Evolutionary conservation across 2,329 filamentous ascomycete species (phyloP), one percentile per base, ranked within the genome.

Genomic region (Monascus ruber): DNA sequence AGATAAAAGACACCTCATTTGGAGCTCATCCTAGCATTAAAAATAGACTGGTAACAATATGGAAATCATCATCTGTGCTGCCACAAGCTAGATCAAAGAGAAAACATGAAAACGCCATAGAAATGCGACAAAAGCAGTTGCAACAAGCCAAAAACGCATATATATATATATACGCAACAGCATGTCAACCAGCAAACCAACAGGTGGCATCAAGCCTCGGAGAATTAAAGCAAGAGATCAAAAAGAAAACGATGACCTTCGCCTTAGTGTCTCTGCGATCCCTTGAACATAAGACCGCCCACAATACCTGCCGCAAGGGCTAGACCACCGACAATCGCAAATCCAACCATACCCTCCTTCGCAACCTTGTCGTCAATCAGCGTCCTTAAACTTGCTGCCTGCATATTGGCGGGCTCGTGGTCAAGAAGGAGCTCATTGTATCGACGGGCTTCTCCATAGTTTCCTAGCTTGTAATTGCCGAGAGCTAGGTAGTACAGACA

Each of bases 401-500:
- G 91, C 55, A 95, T 65, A 63, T 96, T 98, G 35, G 76, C 79
- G 6, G 87, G 86, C 68, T 98, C 91, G 60, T 89, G 82, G 46
- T 95, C 86, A 39, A 96, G 67, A 45, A 98, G 71, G 36, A 89
- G 73, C 57, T 96, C 89, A 63, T 98, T 98, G 68, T 96, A 96
- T 58, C 85, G 76, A 55, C 89, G 76, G 43, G 89, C 89, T 60
- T 98, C 91, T 44, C 81, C 87, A 64, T 95, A 98, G 73, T 95
- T 96, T 45, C 88, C 89, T 35, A 98, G 78, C 71, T 96, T 96
- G 76, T 89, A 96, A 72, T 96, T 94, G 47, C 91, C 91, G 27
- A 98, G 77, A 25, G 86, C 91, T 39, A 98, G 80, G 67, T 98
- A 98, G 72, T 95, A 98, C 45, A 98, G 83, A 59, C 91, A 98